Evolutionary conservation across 73 alveolate genomes (phyloP).

Genomic region (Blepharisma japonicum): DNA sequence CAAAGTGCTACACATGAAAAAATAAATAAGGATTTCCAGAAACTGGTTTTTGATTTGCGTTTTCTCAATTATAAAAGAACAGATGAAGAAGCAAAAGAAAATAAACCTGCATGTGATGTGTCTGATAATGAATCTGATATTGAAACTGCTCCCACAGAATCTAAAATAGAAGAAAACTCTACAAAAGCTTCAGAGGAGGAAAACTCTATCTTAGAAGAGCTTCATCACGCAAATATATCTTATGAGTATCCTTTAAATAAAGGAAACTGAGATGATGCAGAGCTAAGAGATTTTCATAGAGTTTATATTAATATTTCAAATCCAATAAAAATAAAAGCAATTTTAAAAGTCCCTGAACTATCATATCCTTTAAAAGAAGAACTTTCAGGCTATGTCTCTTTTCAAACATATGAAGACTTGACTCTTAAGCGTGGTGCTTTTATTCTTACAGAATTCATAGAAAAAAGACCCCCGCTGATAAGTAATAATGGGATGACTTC

Average conservation of each 20-base stretch:
- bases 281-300: constrained; percentile 20
- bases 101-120: neutral
- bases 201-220: neutral
- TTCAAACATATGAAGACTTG: neutral
- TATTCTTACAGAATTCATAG: constrained; percentile 47
- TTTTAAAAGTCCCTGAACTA: neutral
- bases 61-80: neutral
- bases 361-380: neutral
- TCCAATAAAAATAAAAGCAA: neutral
- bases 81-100: neutral
- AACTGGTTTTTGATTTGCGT: too few species aligned
- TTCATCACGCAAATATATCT: constrained; percentile 1
- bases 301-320: neutral
- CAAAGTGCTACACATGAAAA: too few species aligned
- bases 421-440: constrained; percentile 38
- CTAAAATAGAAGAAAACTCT: neutral
- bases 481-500: constrained; percentile 51
- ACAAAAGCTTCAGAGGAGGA: neutral
- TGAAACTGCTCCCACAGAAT: neutral
- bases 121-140: neutral
- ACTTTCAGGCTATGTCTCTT: neutral
- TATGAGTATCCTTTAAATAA: constrained; percentile 21
- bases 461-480: constrained; percentile 46
- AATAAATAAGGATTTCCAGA: too few species aligned
- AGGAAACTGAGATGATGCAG: neutral